Evolutionary conservation across 768 basidiomycete species (phyloP), one percentile per base, ranked within the genome.

Genomic region (Calocera viscosa): DNA sequence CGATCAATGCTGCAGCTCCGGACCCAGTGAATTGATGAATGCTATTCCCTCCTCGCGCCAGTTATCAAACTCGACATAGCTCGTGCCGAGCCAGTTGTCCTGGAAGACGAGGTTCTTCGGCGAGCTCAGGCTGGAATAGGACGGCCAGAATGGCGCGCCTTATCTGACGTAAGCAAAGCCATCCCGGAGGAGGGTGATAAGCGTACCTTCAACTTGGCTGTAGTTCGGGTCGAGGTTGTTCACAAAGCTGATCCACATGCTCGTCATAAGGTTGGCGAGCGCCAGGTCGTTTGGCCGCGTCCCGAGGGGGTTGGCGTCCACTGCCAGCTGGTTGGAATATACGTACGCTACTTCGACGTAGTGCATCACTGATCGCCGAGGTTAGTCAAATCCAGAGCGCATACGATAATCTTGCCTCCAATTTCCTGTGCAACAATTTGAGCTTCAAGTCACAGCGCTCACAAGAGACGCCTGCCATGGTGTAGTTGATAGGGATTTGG

Each of bases 101-200:
- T 60, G 53, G 53, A 60, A 60, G 26, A 60, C 53, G 16, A 60
- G 53, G 53, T 60, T 60, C 53, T 60, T 60, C 5, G 53, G 53
- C 24, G 53, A 60, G 30, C n/a, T n/a, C n/a, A n/a, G n/a, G n/a
- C 53, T 60, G 53, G 53, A 60, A 30, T 60, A 60, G 26, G 53
- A 60, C 2, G 53, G 53, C 53, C 53, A 60, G 53, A 60, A 60
- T 5, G 53, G 53, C 14, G 53, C 53, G 53, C 30, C 30, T 32
- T 60, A 5, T 28, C 10, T 10, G 14, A 26, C 2, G 14, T 60
- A 11, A 60, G 53, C 14, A 60, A 26, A 26, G 2, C 19, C 24
- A 60, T 28, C 10, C 19, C 7, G 26, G 26, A 60, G 10, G 24
- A 28, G 8, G 10, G 53, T 10, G 11, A 32, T 16, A 19, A 7